Evolutionary conservation across 2,329 filamentous ascomycete genomes (phyloP).

Genomic region (Trichoderma sp.): DNA sequence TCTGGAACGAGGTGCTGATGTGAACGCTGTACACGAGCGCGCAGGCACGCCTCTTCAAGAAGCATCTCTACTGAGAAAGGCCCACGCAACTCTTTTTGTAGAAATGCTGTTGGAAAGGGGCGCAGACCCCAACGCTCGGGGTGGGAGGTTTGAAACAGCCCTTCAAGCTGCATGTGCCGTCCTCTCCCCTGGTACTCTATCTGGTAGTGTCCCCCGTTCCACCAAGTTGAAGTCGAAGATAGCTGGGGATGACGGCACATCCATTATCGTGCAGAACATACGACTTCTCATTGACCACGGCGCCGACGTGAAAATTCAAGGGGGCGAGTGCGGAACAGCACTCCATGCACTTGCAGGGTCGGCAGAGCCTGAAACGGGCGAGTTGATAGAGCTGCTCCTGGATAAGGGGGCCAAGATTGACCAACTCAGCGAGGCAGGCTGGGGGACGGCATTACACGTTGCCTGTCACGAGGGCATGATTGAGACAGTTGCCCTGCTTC

Average conservation of each 20-base stretch:
- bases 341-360: neutral
- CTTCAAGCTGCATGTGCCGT: neutral
- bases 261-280: neutral
- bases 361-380: neutral
- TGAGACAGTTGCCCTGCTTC: neutral
- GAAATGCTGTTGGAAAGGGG: neutral
- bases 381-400: neutral
- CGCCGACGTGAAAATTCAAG: neutral
- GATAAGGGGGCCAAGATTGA: constrained; percentile 1
- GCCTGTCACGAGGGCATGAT: neutral
- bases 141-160: neutral
- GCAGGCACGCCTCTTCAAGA: neutral
- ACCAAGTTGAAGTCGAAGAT: too few species aligned
- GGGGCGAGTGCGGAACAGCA: neutral
- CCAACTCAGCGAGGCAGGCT: neutral
- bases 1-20: neutral
- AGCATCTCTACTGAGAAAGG: rapidly evolving
- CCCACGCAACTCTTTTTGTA: neutral
- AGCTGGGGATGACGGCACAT: too few species aligned
- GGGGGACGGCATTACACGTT: neutral
- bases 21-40: neutral
- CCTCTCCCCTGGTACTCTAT: neutral
- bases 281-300: neutral
- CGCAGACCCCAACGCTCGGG: neutral
- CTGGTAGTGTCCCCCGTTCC: too few species aligned